phyloP scores from a whole-genome alignment of 768 basidiomycete genomes.

The Suillus decipiens region DNA sequence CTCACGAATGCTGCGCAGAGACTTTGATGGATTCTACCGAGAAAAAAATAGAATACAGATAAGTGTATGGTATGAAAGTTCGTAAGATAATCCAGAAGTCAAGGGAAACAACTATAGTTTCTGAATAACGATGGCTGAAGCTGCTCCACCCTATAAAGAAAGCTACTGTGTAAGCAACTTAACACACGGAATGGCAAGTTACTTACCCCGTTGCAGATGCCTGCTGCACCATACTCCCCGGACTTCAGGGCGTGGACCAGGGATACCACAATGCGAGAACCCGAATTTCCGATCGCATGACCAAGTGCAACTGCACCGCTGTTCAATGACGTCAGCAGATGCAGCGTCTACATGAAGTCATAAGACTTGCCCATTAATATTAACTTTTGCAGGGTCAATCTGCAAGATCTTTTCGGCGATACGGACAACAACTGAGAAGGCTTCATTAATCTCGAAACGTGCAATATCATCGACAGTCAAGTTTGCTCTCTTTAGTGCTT shows the following conservation, averaged over 20 bases:
- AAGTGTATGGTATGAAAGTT: slow-evolving; percentile 21
- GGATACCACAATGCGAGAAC: slow-evolving; percentile 91
- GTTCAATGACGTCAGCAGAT: slow-evolving; percentile 23
- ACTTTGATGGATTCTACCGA: slow-evolving; percentile 12
- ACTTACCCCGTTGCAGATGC: slow-evolving; percentile 95
- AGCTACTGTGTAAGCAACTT: slow-evolving; percentile 18
- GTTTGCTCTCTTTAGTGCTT: slow-evolving; percentile 85
- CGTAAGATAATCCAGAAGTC: slow-evolving; percentile 16
- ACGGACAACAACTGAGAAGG: slow-evolving; percentile 92
- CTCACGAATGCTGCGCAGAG: slow-evolving; percentile 12
- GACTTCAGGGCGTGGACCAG: slow-evolving; percentile 88
- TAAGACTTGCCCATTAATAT: slow-evolving; percentile 73
- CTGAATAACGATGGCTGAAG: slow-evolving; percentile 89
- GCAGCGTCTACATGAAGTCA: slow-evolving; percentile 12
- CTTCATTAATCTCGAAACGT: slow-evolving; percentile 96
- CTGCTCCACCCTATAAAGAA: slow-evolving; percentile 86
- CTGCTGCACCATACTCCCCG: slow-evolving; percentile 94
- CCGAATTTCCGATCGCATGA: slow-evolving; percentile 95
- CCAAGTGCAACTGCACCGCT: slow-evolving; percentile 97
- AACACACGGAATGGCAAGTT: slow-evolving; percentile 4
- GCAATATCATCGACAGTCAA: slow-evolving; percentile 82
- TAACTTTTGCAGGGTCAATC: slow-evolving; percentile 87
- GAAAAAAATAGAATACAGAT: slow-evolving; percentile 7
- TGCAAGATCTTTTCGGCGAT: slow-evolving; percentile 87
- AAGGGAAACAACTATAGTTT: slow-evolving; percentile 55